Evolutionary conservation across 2,329 filamentous ascomycete genomes (phyloP).

Genomic region (Aspergillus sp.): DNA sequence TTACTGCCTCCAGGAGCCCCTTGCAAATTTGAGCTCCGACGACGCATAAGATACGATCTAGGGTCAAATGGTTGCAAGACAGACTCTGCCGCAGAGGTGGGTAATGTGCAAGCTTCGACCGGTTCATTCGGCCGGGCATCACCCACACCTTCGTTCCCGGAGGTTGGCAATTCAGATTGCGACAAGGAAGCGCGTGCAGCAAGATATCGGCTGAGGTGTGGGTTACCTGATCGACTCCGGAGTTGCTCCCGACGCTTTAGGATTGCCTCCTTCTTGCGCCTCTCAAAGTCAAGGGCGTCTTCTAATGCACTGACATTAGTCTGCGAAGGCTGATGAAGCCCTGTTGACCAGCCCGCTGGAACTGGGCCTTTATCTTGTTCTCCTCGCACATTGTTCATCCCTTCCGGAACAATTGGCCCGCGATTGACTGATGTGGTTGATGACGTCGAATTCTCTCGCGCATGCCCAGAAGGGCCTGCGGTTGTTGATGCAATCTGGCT

Average conservation of each 20-base stretch:
- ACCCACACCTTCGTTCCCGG: background rate
- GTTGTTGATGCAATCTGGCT: background rate
- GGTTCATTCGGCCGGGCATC: background rate
- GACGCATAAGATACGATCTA: conserved; percentile 30
- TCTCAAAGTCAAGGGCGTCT: conserved; percentile 40
- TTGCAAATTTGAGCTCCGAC: conserved; percentile 8
- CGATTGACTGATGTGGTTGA: background rate
- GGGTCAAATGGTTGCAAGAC: conserved; percentile 27
- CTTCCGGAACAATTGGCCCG: background rate
- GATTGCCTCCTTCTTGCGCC: conserved; percentile 36
- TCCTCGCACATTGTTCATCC: background rate
- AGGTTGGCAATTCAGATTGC: background rate
- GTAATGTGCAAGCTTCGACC: background rate
- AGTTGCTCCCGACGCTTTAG: conserved; percentile 24
- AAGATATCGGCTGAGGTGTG: conserved; percentile 33
- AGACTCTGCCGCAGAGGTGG: background rate
- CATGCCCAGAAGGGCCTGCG: background rate
- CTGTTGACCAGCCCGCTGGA: conserved; percentile 24
- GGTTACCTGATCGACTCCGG: conserved; percentile 2
- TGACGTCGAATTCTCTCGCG: background rate
- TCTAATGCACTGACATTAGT: conserved; percentile 20
- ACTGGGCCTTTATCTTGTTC: conserved; percentile 20
- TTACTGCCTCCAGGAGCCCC: background rate
- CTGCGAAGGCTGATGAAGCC: conserved; percentile 18
- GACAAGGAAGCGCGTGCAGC: conserved; percentile 29